Conservation (phyloP, 2,329 filamentous ascomycete species). For the Dissoconium aciculare region DNA sequence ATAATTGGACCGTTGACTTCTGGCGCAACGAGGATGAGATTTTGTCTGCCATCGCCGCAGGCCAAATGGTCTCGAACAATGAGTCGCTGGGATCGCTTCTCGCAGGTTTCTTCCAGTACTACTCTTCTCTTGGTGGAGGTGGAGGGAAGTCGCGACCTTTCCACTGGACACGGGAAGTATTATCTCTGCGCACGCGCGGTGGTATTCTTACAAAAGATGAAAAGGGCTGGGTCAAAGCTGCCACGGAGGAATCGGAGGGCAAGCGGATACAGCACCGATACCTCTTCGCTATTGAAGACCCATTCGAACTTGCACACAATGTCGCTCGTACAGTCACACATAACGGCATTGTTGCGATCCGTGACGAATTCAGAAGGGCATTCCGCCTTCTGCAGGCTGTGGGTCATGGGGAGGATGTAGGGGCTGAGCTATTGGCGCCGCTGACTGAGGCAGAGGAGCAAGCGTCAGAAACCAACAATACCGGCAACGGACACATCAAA, state of each 20-base stretch:
- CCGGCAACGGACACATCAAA: no score
- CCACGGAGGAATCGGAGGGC: constrained; percentile 44
- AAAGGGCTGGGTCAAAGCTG: constrained; percentile 79
- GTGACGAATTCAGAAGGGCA: constrained; percentile 71
- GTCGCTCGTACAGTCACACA: constrained; percentile 76
- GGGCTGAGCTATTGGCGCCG: constrained; percentile 19
- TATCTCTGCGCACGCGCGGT: constrained; percentile 56
- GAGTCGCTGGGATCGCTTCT: constrained; percentile 58
- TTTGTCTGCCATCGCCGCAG: constrained; percentile 39
- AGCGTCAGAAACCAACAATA: no score
- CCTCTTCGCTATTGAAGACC: constrained; percentile 81
- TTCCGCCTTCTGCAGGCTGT: constrained; percentile 52
- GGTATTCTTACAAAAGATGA: constrained; percentile 58
- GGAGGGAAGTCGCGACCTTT: constrained; percentile 49
- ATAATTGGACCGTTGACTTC: constrained; percentile 57
- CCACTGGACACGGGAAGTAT: constrained; percentile 64
- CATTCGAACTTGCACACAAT: constrained; percentile 78
- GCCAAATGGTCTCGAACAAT: constrained; percentile 50
- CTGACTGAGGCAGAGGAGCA: constrained; percentile 24
- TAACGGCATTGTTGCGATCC: constrained; percentile 63
- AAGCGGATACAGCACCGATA: constrained; percentile 61
- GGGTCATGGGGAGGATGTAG: constrained; percentile 26
- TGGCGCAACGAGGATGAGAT: constrained; percentile 64
- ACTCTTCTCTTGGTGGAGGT: constrained; percentile 42
- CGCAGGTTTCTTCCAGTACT: constrained; percentile 80